These are phyloP conservation scores for Neonectria coccinea DNA, from an alignment of 2,329 filamentous ascomycete genomes.

Conservation along the genomic window DNA sequence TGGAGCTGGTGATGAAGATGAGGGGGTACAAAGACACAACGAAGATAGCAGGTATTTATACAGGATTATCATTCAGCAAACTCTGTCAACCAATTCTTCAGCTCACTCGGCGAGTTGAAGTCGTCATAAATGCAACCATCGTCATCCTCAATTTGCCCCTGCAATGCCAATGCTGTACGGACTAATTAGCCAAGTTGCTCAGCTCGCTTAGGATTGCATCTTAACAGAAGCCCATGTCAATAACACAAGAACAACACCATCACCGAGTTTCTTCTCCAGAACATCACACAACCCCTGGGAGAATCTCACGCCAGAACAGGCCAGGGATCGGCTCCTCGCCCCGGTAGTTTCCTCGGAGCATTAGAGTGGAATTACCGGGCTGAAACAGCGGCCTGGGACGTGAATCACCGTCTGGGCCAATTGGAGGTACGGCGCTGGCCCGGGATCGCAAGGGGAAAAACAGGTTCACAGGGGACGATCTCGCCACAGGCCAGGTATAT, in stretches of 20 bases:
- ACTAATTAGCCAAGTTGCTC: background rate
- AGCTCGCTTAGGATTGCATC: background rate
- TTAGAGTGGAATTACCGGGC: background rate
- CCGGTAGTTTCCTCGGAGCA: background rate
- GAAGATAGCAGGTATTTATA: background rate
- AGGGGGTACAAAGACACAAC: background rate
- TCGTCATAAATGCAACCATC: background rate
- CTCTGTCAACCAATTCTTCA: background rate
- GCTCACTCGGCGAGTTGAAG: background rate
- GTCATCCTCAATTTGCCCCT: background rate
- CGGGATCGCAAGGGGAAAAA: background rate
- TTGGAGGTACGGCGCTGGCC: background rate
- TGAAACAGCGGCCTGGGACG: too few species aligned
- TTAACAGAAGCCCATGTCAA: constrained; percentile 2
- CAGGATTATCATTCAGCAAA: background rate
- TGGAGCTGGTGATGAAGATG: background rate
- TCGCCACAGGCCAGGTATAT: background rate
- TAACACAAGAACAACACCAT: background rate
- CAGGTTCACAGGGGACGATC: constrained; percentile 1
- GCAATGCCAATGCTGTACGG: background rate
- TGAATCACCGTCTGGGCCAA: background rate
- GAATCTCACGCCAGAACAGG: background rate
- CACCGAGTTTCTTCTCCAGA: background rate
- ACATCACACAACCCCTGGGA: background rate
- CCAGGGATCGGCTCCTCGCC: background rate